Evolutionary conservation across 163 green algal species (phyloP).

Genomic region (Scenedesmus sp.): DNA sequence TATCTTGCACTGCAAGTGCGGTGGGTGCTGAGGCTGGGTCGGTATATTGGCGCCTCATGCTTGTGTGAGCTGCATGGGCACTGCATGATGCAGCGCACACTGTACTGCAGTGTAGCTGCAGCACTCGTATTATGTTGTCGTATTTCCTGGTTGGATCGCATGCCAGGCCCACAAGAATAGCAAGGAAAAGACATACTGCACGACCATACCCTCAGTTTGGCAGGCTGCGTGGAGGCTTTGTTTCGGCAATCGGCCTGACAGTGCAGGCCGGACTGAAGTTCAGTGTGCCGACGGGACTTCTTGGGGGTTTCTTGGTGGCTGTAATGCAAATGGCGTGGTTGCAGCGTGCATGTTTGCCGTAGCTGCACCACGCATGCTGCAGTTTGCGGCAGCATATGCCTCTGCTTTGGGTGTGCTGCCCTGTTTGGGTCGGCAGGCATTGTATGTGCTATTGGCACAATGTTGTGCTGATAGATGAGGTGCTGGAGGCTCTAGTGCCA

Average conservation of each 20-base stretch:
- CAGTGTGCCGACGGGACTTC: background rate
- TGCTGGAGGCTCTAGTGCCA: too few relatives aligned
- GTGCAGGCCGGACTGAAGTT: background rate
- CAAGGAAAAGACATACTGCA: background rate
- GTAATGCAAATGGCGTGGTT: too few relatives aligned
- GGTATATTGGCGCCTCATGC: background rate
- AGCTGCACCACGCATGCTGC: too few relatives aligned
- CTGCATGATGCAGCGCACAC: background rate
- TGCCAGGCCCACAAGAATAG: background rate
- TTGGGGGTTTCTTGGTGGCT: too few relatives aligned
- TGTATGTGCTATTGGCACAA: too few relatives aligned
- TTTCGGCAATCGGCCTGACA: background rate
- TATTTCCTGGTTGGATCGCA: background rate
- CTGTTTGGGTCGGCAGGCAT: too few relatives aligned
- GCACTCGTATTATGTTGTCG: background rate
- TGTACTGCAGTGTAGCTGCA: background rate
- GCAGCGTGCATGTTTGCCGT: too few relatives aligned
- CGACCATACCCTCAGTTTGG: background rate
- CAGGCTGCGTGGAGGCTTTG: background rate
- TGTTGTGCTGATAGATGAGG: too few relatives aligned
- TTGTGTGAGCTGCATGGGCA: background rate
- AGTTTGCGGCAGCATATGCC: too few relatives aligned
- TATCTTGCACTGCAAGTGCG: background rate
- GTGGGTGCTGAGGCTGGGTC: background rate
- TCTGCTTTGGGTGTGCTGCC: too few relatives aligned